These are phyloP conservation scores for Pistacia vera DNA, from an alignment of 345 rosid species.

Conservation along the genomic window DNA sequence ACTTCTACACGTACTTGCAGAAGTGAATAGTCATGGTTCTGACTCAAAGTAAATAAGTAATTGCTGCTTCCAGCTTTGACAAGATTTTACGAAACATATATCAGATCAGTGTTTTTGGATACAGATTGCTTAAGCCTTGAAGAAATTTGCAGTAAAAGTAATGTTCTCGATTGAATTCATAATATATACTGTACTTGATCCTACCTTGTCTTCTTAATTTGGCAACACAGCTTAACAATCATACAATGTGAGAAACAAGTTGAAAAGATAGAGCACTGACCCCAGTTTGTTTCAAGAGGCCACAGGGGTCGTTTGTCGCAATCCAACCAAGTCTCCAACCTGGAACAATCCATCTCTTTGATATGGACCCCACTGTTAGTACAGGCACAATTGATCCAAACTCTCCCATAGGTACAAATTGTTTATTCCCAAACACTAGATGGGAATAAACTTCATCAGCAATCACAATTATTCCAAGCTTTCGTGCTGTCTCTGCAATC, in stretches of 20 bases:
- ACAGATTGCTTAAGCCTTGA: no score
- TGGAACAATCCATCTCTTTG: constrained; percentile 69
- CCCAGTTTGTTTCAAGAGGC: constrained; percentile 38
- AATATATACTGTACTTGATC: no score
- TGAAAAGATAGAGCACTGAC: constrained; percentile 20
- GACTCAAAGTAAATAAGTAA: no score
- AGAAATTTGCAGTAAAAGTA: no score
- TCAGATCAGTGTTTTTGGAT: no score
- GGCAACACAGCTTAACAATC: no score
- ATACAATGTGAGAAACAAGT: neutral
- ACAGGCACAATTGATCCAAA: constrained; percentile 62
- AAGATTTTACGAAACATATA: no score
- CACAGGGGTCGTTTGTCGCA: constrained; percentile 42
- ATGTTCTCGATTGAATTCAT: no score
- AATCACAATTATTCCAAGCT: constrained; percentile 55
- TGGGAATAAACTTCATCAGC: constrained; percentile 62
- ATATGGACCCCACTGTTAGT: constrained; percentile 58
- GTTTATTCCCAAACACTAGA: constrained; percentile 47
- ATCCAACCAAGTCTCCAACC: constrained; percentile 75
- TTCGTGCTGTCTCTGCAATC: constrained; percentile 59
- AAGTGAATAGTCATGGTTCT: no score
- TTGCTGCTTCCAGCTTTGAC: no score
- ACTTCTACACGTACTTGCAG: no score
- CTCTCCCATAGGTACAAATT: constrained; percentile 53
- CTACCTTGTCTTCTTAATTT: no score